Base-by-base conservation (phyloP, 2,329 filamentous ascomycete species). In the Penicillium sp. region DNA sequence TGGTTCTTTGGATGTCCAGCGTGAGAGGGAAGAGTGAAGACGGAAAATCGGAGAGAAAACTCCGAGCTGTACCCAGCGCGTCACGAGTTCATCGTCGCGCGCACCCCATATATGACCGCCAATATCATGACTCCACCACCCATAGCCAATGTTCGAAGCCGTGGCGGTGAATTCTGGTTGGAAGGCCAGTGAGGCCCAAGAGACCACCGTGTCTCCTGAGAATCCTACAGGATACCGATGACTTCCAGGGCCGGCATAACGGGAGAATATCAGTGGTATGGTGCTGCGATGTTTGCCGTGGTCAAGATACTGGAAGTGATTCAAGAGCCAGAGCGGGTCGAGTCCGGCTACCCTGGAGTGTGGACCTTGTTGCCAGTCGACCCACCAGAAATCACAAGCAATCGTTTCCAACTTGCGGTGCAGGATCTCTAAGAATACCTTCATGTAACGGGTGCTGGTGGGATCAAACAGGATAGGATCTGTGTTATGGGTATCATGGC, bases 91-190 rank as follows among this genome's bases (percentile, higher is more conserved):
- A 55, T 88, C 86, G 55, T 87, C 84, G 7, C 84, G 82, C 46
- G 74, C 75, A 5, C 87, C 87, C 2, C 73, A 70, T 67, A 85
- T 84, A 69, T 90, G 87, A 0, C 87, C 87, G 19, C 87, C 87
- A 31, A 90, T 88, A 65, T 90, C 87, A 70, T 90, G 87, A 54
- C 84, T 87, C 87, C 87, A 90, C 86, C 87, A 89, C 2, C 87
- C 87, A 64, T 87, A 90, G 0, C 87, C 87, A 62, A 90, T 88
- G 71, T 90, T 90, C 11, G 85, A 87, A 0, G 87, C 85, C 0
- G 85, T 88, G 3, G 86, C 85, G 0, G 88, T 90, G 68, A 90
- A 90, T 68, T 90, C 86, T 7, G 87, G 86, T 70, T 90, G 88
- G 73, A 89, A 90, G 15, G 81, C 72, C 17, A 90, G 79, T 0